These are phyloP conservation scores for Lactifluus volemus DNA, from an alignment of 768 basidiomycete genomes.

Conservation along the genomic window DNA sequence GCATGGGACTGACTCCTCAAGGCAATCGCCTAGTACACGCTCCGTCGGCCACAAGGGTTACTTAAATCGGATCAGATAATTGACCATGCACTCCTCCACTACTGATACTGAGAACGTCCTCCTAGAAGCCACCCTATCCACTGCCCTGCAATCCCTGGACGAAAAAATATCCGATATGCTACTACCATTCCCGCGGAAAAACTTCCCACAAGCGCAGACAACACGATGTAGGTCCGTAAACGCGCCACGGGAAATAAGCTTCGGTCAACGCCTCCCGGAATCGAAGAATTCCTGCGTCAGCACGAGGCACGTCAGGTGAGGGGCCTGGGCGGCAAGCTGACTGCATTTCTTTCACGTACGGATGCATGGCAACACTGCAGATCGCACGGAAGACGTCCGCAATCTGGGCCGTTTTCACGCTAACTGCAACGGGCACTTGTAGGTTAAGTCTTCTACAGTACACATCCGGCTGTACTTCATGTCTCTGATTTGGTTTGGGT, in stretches of 20 bases:
- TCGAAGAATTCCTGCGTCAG: slow-evolving; percentile 33
- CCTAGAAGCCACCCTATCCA: slow-evolving; percentile 66
- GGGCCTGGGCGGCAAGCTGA: background rate
- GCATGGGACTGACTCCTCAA: slow-evolving; percentile 12
- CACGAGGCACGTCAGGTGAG: slow-evolving; percentile 10
- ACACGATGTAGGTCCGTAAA: slow-evolving; percentile 60
- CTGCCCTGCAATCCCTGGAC: slow-evolving; percentile 53
- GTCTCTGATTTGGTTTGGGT: slow-evolving; percentile 53
- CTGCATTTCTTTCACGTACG: slow-evolving; percentile 43
- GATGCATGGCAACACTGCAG: slow-evolving; percentile 76
- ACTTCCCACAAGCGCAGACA: slow-evolving; percentile 68
- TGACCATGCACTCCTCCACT: background rate
- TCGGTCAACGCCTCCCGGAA: slow-evolving; percentile 80
- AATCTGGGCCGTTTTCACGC: slow-evolving; percentile 75
- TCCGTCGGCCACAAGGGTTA: slow-evolving; percentile 8
- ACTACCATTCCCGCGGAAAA: slow-evolving; percentile 64
- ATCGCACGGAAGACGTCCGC: slow-evolving; percentile 86
- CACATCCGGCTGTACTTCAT: slow-evolving; percentile 97
- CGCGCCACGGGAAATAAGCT: slow-evolving; percentile 61
- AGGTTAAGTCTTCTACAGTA: slow-evolving; percentile 85
- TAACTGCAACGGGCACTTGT: slow-evolving; percentile 93
- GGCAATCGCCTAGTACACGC: slow-evolving; percentile 11
- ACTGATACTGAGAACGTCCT: slow-evolving; percentile 34
- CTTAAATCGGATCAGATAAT: slow-evolving; percentile 3
- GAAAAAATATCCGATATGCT: slow-evolving; percentile 57